Conservation (phyloP, 1,284 basidiomycete genomes). For the Amylostereum chailletii region DNA sequence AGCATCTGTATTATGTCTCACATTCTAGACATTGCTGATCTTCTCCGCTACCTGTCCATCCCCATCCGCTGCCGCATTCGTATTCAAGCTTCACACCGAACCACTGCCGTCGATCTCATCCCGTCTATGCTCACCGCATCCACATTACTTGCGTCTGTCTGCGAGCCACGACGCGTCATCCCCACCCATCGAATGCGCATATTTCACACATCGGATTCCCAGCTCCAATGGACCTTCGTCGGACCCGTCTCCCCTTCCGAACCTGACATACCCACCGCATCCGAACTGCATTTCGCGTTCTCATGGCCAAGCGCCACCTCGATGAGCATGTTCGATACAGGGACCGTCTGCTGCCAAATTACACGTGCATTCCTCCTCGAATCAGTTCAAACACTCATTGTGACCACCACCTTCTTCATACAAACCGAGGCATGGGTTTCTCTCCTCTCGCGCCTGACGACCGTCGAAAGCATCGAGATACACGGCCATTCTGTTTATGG, state of each 20-base stretch:
- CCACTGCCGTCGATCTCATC: background rate
- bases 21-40: slow-evolving; percentile 5
- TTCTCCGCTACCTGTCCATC: slow-evolving; percentile 4
- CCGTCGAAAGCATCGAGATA: background rate
- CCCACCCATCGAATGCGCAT: too few species aligned
- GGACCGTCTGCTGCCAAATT: background rate
- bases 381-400: background rate
- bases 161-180: too few species aligned
- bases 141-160: too few species aligned
- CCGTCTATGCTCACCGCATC: background rate
- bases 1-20: background rate
- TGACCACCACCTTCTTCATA: background rate
- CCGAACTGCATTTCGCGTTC: too few species aligned
- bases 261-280: too few species aligned
- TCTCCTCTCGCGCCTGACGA: slow-evolving; percentile 4
- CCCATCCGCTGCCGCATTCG: slow-evolving; percentile 2
- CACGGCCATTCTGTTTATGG: slow-evolving; percentile 1
- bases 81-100: background rate
- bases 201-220: too few species aligned
- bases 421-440: slow-evolving; percentile 2
- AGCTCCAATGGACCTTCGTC: too few species aligned
- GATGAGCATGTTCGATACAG: too few species aligned
- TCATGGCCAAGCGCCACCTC: too few species aligned
- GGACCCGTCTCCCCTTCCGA: too few species aligned
- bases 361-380: slow-evolving; percentile 2